A percentile compares a stretch with the other conserved stretches of the same genome.
Conservation (phyloP, 805 yeast genomes). For the Zygosaccharomyces pseudorouxii region DNA sequence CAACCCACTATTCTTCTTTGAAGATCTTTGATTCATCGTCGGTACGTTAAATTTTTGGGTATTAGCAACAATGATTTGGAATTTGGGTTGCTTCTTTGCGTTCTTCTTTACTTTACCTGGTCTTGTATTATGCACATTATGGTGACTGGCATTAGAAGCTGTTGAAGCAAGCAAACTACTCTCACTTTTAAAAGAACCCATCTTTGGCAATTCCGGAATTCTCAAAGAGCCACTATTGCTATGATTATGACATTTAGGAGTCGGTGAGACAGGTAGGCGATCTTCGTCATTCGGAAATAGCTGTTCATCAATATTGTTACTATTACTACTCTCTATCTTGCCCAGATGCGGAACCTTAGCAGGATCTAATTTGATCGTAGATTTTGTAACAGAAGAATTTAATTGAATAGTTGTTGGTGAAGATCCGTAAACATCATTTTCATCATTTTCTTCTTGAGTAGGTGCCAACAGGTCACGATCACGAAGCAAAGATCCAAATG, state of each 20-base stretch:
- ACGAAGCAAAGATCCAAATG: not conserved
- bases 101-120: conserved; percentile 20
- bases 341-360: conserved; percentile 20
- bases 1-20: conserved; percentile 15
- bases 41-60: conserved; percentile 30
- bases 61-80: conserved; percentile 35
- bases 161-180: conserved; percentile 8
- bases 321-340: conserved; percentile 6
- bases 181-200: conserved; percentile 35
- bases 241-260: conserved; percentile 26
- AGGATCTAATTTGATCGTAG: conserved; percentile 20
- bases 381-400: conserved; percentile 33
- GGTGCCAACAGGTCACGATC: conserved; percentile 3
- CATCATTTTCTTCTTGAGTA: conserved; percentile 13
- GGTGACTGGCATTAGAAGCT: conserved; percentile 4
- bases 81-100: conserved; percentile 30
- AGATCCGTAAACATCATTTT: conserved; percentile 28
- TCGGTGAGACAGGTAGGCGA: conserved; percentile 29
- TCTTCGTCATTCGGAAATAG: conserved; percentile 18
- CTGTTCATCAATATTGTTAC: conserved; percentile 21
- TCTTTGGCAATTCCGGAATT: conserved; percentile 35
- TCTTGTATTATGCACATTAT: conserved; percentile 1
- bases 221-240: conserved; percentile 12
- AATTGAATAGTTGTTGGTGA: conserved; percentile 37
- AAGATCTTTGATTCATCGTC: conserved; percentile 15